A percentile compares a stretch with the other conserved stretches of the same genome.
Evolutionary conservation across 768 basidiomycete genomes (phyloP).

Genomic region (Postia placenta): DNA sequence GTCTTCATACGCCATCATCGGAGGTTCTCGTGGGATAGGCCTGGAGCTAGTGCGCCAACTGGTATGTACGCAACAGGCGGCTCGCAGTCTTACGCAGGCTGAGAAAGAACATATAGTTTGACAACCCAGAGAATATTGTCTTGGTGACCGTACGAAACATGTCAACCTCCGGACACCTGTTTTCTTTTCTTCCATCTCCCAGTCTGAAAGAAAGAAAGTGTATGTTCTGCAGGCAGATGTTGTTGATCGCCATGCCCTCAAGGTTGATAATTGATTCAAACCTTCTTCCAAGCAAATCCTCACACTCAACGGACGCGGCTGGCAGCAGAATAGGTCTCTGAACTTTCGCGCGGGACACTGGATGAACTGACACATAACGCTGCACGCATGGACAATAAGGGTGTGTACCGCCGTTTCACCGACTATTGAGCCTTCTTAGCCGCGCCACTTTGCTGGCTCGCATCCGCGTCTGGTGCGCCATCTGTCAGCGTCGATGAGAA

Average conservation of each 20-base stretch:
- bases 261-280: too few species aligned
- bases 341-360: slow-evolving; percentile 27
- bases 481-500: neutral
- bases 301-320: too few species aligned
- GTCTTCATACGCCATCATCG: slow-evolving; percentile 17
- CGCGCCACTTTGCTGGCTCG: too few species aligned
- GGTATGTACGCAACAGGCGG: neutral
- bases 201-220: slow-evolving; percentile 19
- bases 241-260: slow-evolving; percentile 21
- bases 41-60: slow-evolving; percentile 8
- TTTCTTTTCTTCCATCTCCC: neutral
- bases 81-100: neutral
- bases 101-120: neutral
- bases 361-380: slow-evolving; percentile 35
- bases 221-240: slow-evolving; percentile 32
- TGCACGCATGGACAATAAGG: slow-evolving; percentile 6
- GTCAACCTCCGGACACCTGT: slow-evolving; percentile 5
- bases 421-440: slow-evolving; percentile 3
- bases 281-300: too few species aligned
- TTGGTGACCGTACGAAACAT: slow-evolving; percentile 19
- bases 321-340: slow-evolving; percentile 23
- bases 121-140: slow-evolving; percentile 11
- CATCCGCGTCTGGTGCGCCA: too few species aligned
- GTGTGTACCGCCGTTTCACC: neutral
- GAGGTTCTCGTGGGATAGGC: slow-evolving; percentile 19